phyloP scores from a whole-genome alignment of 805 yeast species.

The Yarrowia sp. region DNA sequence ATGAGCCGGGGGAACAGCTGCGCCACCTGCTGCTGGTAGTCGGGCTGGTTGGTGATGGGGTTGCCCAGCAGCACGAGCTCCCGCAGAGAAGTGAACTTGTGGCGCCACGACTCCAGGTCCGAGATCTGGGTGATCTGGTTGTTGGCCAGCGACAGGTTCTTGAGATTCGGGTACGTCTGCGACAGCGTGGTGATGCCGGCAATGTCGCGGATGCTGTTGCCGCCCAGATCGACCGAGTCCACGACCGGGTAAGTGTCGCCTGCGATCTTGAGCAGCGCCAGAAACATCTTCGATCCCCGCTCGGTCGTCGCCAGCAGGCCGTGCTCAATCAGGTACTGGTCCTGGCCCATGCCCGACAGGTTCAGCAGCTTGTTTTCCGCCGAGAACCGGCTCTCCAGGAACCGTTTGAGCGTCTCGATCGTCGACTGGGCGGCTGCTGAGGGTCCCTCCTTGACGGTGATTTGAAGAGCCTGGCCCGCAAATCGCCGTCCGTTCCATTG shows the following conservation, averaged over 20 bases:
- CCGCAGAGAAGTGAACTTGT: slow-evolving; percentile 73
- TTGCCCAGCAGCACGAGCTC: slow-evolving; percentile 82
- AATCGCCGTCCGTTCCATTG: slow-evolving; percentile 79
- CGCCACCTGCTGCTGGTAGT: slow-evolving; percentile 67
- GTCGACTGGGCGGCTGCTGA: slow-evolving; percentile 51
- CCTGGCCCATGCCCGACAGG: slow-evolving; percentile 68
- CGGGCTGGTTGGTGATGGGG: slow-evolving; percentile 62
- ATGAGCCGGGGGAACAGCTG: slow-evolving; percentile 79
- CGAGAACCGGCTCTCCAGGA: slow-evolving; percentile 72
- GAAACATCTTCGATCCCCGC: slow-evolving; percentile 81
- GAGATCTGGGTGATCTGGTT: slow-evolving; percentile 68
- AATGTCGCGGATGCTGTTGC: slow-evolving; percentile 69
- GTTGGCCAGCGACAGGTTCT: slow-evolving; percentile 80
- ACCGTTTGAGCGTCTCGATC: slow-evolving; percentile 65
- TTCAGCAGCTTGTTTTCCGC: slow-evolving; percentile 70
- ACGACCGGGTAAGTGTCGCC: slow-evolving; percentile 59
- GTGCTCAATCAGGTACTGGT: slow-evolving; percentile 61
- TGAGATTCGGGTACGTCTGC: slow-evolving; percentile 72
- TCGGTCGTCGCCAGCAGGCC: slow-evolving; percentile 70
- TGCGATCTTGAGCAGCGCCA: slow-evolving; percentile 87
- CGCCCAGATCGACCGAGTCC: slow-evolving; percentile 62
- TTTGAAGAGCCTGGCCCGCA: slow-evolving; percentile 72
- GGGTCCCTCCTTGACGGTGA: slow-evolving; percentile 51
- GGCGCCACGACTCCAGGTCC: slow-evolving; percentile 74
- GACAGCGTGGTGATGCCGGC: slow-evolving; percentile 67